Evolutionary conservation across 768 basidiomycete genomes (phyloP), one percentile per base, ranked within the genome.

Genomic region (Pulveroboletus sp.): DNA sequence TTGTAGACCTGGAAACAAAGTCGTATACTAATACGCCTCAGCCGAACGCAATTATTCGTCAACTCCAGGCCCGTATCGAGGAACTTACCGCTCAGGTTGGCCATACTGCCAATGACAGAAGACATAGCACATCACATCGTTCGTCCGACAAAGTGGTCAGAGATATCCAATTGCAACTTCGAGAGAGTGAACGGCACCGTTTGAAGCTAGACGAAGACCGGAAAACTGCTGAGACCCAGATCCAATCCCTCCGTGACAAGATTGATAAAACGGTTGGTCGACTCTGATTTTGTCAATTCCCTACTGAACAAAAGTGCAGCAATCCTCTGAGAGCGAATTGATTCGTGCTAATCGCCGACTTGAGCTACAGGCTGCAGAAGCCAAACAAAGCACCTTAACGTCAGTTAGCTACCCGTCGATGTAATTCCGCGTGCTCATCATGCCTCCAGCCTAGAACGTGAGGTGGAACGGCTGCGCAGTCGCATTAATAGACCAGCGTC

Each of bases 1-100:
- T 93, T 48, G 82, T 89, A 8, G 90, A 92, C 60, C 74, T 92
- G 15, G 89, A 90, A 65, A 88, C 89, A 1, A 86, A 76, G 60
- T 84, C 88, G 5, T 82, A 89, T 54, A 67, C 81, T 10, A 85
- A 70, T 56, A 76, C 79, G n/a, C 79, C 84, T 12, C 76, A 83
- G 32, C 75, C 82, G 5, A 69, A 77, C 2, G 71, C 76, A 5
- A 72, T 73, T 1, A 76, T 81, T 40, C 74, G 83, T 36, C 79
- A 85, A 24, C 70, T 83, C 24, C 87, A 89, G 53, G 80, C 73
- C 47, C 78, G 83, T 27, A 81, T 89, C 17, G 87, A 89, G 54
- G 89, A 91, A 57, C 76, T 89, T 50, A 73, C 71, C 14, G 60
- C 54, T 43, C 76, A 77, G 52, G 65, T 81, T 36, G 70, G 50